Conservation (phyloP, 2,329 filamentous ascomycete species). For the Aspergillus uvarum region DNA sequence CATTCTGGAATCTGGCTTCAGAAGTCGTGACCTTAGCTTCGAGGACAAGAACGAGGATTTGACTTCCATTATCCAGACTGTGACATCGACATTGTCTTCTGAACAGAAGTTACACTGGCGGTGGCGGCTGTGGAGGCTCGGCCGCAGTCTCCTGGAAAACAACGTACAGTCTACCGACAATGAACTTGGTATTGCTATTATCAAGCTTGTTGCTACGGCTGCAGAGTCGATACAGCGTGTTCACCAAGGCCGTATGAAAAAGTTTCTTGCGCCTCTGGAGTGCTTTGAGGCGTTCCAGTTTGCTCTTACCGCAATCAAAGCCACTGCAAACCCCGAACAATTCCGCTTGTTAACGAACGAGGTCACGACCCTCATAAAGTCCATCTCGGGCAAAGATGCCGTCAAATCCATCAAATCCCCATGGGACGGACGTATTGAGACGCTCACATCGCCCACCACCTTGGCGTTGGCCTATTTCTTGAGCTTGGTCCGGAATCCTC, state of each 20-base stretch:
- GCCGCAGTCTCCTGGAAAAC: conserved; percentile 35
- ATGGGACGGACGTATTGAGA: conserved; percentile 42
- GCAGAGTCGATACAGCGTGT: conserved; percentile 31
- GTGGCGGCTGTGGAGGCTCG: conserved; percentile 44
- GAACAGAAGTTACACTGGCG: conserved; percentile 37
- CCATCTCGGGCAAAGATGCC: conserved; percentile 25
- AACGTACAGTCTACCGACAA: conserved; percentile 24
- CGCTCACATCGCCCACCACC: conserved; percentile 29
- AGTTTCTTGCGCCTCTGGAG: conserved; percentile 32
- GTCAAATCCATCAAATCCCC: conserved; percentile 26
- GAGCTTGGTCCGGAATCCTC: conserved; percentile 32
- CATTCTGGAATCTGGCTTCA: conserved; percentile 37
- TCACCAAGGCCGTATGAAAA: conserved; percentile 27
- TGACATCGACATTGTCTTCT: conserved; percentile 32
- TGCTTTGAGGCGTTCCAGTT: conserved; percentile 41
- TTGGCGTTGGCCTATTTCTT: conserved; percentile 38
- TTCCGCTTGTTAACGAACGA: conserved; percentile 28
- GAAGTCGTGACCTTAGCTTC: conserved; percentile 25
- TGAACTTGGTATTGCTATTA: conserved; percentile 21
- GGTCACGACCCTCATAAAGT: conserved; percentile 26
- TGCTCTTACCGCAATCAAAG: conserved; percentile 28
- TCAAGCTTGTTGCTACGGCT: conserved; percentile 29
- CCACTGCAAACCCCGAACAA: conserved; percentile 20
- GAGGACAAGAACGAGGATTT: conserved; percentile 26
- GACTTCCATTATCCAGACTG: conserved; percentile 26